Evolutionary conservation across 2,329 filamentous ascomycete species (phyloP).

Genomic region (Tolypocladium inflatum): DNA sequence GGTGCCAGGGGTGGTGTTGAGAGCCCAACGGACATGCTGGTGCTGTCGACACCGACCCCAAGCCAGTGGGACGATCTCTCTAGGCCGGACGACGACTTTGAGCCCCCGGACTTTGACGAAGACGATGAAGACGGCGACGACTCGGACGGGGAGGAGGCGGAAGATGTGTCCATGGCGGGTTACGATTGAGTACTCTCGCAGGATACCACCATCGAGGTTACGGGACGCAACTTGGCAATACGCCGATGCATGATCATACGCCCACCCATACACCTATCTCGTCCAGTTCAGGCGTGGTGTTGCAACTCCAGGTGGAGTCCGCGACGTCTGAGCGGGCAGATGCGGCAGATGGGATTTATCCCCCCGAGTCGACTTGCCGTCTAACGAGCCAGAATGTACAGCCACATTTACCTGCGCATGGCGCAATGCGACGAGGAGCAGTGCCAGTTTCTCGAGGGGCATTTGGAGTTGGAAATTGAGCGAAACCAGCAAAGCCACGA

Average conservation of each 20-base stretch:
- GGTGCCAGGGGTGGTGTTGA: constrained; percentile 4
- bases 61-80: constrained; percentile 22
- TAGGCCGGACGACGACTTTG: constrained; percentile 14
- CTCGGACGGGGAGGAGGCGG: constrained; percentile 9
- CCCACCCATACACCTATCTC: neutral
- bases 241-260: neutral
- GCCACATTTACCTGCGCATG: too few relatives aligned
- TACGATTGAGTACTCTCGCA: constrained; percentile 1
- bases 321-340: neutral
- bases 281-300: too few relatives aligned
- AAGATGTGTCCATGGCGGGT: constrained; percentile 16
- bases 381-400: too few relatives aligned
- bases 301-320: too few relatives aligned
- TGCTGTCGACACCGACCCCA: constrained; percentile 25
- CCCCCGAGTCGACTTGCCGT: too few relatives aligned
- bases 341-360: neutral
- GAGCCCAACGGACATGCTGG: neutral
- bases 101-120: constrained; percentile 7
- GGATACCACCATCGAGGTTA: too few relatives aligned
- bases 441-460: too few relatives aligned
- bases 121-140: constrained; percentile 12
- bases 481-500: neutral
- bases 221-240: neutral
- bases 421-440: too few relatives aligned
- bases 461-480: neutral